These are phyloP conservation scores for Hyphopichia homilentoma DNA, from an alignment of 805 yeast species.

Conservation along the genomic window DNA sequence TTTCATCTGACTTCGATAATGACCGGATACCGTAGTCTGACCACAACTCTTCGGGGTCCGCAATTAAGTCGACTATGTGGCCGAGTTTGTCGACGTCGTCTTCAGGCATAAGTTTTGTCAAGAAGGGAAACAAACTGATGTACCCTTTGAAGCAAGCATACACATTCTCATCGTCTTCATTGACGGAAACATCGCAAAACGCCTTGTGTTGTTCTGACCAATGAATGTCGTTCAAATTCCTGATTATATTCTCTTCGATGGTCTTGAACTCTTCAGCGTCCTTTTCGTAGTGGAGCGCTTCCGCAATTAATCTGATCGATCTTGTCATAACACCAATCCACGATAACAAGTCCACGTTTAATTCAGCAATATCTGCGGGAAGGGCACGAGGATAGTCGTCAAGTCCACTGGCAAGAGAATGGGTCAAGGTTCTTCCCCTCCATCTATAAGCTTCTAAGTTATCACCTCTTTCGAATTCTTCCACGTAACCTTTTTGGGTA, in stretches of 20 bases:
- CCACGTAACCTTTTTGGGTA: slow-evolving; percentile 73
- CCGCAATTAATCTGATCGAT: slow-evolving; percentile 73
- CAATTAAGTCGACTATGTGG: slow-evolving; percentile 52
- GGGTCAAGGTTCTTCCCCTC: slow-evolving; percentile 86
- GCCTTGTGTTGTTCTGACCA: slow-evolving; percentile 68
- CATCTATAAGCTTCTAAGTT: slow-evolving; percentile 75
- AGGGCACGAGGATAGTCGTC: slow-evolving; percentile 92
- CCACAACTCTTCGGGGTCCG: slow-evolving; percentile 75
- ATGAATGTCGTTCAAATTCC: slow-evolving; percentile 69
- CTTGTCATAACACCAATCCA: slow-evolving; percentile 95
- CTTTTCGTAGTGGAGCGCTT: slow-evolving; percentile 50
- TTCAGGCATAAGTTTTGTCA: slow-evolving; percentile 58
- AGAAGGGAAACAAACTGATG: slow-evolving; percentile 79
- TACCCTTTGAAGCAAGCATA: slow-evolving; percentile 90
- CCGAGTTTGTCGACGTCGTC: slow-evolving; percentile 42
- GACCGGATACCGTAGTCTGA: slow-evolving; percentile 77
- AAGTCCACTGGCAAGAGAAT: slow-evolving; percentile 87
- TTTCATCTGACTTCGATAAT: slow-evolving; percentile 60
- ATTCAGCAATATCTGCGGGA: slow-evolving; percentile 80
- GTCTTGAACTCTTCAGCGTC: slow-evolving; percentile 54
- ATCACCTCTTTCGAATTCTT: slow-evolving; percentile 60
- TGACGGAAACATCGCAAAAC: slow-evolving; percentile 82
- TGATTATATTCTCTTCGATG: slow-evolving; percentile 53
- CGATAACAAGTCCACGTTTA: slow-evolving; percentile 82
- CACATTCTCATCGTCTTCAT: slow-evolving; percentile 61